Percentiles rank a stretch among this genome's conserved stretches.
phyloP scores from a whole-genome alignment of 345 rosid species.

The Cardamine occulta region DNA sequence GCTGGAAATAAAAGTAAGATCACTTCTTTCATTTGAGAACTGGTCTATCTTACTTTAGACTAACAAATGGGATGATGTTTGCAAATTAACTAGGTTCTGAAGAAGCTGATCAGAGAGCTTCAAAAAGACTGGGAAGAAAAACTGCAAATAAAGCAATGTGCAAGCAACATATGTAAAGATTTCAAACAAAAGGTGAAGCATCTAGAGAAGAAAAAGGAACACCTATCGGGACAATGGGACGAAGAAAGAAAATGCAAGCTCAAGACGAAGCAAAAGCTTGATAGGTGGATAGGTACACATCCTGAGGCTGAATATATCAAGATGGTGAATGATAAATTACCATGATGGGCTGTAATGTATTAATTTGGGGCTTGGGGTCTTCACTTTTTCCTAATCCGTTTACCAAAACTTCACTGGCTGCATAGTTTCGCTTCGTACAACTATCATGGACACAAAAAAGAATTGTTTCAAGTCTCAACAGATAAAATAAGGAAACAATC shows the following conservation, averaged over 20 bases:
- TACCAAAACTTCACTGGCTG: background rate
- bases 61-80: background rate
- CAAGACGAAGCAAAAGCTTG: background rate
- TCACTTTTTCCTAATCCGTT: background rate
- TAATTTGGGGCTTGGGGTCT: background rate
- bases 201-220: slow-evolving; percentile 26
- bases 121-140: slow-evolving; percentile 19
- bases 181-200: slow-evolving; percentile 13
- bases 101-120: slow-evolving; percentile 29
- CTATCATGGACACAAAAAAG: background rate
- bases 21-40: background rate
- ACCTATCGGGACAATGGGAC: background rate
- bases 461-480: background rate
- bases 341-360: slow-evolving; percentile 15
- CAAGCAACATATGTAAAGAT: background rate
- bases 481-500: background rate
- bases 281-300: background rate
- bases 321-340: background rate
- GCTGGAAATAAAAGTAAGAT: slow-evolving; percentile 30
- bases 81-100: slow-evolving; percentile 29
- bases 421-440: too few species aligned
- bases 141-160: slow-evolving; percentile 1
- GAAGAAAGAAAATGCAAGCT: slow-evolving; percentile 9
- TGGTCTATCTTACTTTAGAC: slow-evolving; percentile 4
- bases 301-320: background rate